Base-by-base conservation (phyloP, 2,329 filamentous ascomycete genomes). In the Sclerotinia trifoliorum region DNA sequence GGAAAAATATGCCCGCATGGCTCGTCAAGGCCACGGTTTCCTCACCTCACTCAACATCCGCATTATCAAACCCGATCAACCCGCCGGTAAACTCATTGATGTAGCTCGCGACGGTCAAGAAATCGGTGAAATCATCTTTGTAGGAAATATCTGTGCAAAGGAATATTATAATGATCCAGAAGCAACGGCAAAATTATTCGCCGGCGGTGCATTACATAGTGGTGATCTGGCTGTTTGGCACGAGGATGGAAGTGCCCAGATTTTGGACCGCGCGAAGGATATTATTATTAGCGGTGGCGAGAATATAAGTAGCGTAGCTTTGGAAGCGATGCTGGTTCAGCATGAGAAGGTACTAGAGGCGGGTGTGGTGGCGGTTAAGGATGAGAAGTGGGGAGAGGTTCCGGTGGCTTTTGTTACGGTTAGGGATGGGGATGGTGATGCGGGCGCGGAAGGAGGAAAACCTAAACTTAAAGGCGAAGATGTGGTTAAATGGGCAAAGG, bases 231-330 rank as follows among this genome's bases (percentile, higher is more conserved):
- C 95, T 0, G 94, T 98, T 0, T 94, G 92, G 91, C 92, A 97
- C 80, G 85, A 90, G 0, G 95, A 98, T 77, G 94, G 94, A 1
- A 90, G 92, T 68, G 89, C 93, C 56, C 93, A 98, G 81, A 97
- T 99, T 71, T 82, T 96, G 69, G 95, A 99, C 80, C 86, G 95
- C 26, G 92, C 93, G 19, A 99, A 99, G 82, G 95, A 99, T 77
- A 97, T 99, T 65, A 99, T 99, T 76, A 99, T 99, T 71, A 96
- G 92, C 65, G 92, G 94, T 58, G 95, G 95, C 68, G 95, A 99
- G 79, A 99, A 99, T 78, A 98, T 99, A 71, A 96, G 92, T 3
- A 96, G 92, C 0, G 90, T 99, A 1, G 93, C 95, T 0, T 85
- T 99, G 4, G 95, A 99, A 80, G 88, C 89, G 69, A 92, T 96